Evolutionary conservation across 441 rosid species (phyloP).

Genomic region (Populus trichocarpa): DNA sequence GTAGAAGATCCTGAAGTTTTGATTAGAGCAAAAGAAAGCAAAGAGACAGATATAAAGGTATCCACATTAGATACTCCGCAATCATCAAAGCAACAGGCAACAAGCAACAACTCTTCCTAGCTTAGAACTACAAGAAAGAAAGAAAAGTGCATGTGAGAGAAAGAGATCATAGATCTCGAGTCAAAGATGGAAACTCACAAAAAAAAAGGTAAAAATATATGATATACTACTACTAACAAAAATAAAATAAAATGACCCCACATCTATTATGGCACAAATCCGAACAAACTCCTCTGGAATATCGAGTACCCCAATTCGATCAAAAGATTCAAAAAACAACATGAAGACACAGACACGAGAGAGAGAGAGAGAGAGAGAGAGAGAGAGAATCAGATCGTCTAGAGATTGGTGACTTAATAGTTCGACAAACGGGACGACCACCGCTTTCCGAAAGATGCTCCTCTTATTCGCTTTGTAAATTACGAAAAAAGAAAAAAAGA

Average conservation of each 20-base stretch:
- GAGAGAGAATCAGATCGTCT: conserved; percentile 71
- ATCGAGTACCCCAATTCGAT: conserved; percentile 36
- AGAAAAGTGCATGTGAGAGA: conserved; percentile 4
- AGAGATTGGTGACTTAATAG: conserved; percentile 65
- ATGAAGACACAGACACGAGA: conserved; percentile 10
- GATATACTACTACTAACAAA: conserved; percentile 5
- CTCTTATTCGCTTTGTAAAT: conserved; percentile 32
- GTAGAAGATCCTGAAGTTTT: conserved; percentile 26
- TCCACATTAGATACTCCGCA: conserved; percentile 46
- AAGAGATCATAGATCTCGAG: conserved; percentile 28
- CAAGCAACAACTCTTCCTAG: conserved; percentile 37
- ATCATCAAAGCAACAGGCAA: conserved; percentile 41
- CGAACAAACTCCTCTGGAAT: conserved; percentile 28
- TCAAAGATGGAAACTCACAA: conserved; percentile 66
- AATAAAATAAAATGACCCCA: conserved; percentile 29
- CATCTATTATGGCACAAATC: conserved; percentile 24
- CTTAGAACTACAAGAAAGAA: conserved; percentile 31
- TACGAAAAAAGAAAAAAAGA: conserved; percentile 24
- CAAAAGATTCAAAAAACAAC: conserved; percentile 36
- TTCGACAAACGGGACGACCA: conserved; percentile 82
- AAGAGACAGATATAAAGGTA: conserved; percentile 36
- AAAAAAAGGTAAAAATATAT: conserved; percentile 16
- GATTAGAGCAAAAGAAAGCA: conserved; percentile 3
- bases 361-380: conserved; percentile 8
- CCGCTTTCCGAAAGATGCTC: conserved; percentile 94